A percentile compares a stretch with the other conserved stretches of the same genome.
Conservation (phyloP, 495 filamentous ascomycete species). For the Saxophila tyrrhenica region DNA sequence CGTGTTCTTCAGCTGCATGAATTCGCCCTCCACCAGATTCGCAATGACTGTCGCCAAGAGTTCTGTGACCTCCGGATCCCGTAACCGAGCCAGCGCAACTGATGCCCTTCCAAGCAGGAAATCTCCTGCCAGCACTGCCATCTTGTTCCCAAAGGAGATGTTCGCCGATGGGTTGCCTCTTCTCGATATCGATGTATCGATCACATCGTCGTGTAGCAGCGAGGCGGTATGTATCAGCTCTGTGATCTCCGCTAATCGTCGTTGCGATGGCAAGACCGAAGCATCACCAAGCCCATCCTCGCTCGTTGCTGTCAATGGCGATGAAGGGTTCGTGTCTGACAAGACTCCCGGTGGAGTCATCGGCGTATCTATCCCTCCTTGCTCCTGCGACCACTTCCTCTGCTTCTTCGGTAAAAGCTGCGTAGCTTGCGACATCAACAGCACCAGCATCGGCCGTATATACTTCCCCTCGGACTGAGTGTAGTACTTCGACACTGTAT, state of each 20-base stretch:
- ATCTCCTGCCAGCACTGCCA: constrained; percentile 93
- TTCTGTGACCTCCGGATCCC: constrained; percentile 89
- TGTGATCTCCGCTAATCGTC: constrained; percentile 87
- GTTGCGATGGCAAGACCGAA: constrained; percentile 83
- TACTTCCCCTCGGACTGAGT: constrained; percentile 96
- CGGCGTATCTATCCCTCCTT: constrained; percentile 53
- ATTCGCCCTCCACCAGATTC: constrained; percentile 94
- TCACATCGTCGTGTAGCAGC: constrained; percentile 93
- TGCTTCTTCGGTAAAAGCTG: constrained; percentile 58
- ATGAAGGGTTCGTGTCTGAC: constrained; percentile 64
- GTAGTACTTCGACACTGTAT: constrained; percentile 96
- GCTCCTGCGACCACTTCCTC: constrained; percentile 19
- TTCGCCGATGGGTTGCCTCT: constrained; percentile 81
- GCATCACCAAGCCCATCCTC: constrained; percentile 39
- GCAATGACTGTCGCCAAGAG: constrained; percentile 92
- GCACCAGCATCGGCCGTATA: constrained; percentile 81
- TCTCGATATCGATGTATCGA: constrained; percentile 77
- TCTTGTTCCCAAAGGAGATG: constrained; percentile 92
- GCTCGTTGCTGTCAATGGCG: constrained; percentile 20
- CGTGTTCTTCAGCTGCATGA: constrained; percentile 98
- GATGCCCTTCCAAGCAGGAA: constrained; percentile 89
- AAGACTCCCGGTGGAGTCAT: constrained; percentile 67
- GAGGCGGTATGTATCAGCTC: constrained; percentile 96
- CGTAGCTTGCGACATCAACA: constrained; percentile 92
- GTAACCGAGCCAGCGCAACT: constrained; percentile 78